Conservation (phyloP, 2,329 filamentous ascomycete species). For the Ophiostoma tasmaniense region DNA sequence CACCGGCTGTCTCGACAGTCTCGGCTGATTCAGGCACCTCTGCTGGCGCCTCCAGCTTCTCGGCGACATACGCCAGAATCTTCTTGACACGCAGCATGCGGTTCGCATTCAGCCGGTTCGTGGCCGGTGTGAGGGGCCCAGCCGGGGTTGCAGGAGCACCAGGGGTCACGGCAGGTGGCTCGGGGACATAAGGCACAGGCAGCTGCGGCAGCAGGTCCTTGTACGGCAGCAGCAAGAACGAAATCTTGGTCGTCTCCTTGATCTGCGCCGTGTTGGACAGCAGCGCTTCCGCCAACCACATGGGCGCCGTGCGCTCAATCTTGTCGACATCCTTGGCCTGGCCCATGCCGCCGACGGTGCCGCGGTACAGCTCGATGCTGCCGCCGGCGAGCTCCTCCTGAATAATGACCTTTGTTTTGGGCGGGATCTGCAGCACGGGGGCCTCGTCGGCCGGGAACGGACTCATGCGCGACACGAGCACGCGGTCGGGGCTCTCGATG, state of each 20-base stretch:
- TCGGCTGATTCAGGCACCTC: conserved; percentile 15
- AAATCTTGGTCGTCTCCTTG: conserved; percentile 96
- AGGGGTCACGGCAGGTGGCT: background rate
- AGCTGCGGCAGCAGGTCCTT: conserved; percentile 67
- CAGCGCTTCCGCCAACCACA: conserved; percentile 86
- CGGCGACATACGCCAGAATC: conserved; percentile 83
- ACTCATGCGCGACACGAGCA: conserved; percentile 54
- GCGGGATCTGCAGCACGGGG: conserved; percentile 61
- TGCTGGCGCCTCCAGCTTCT: conserved; percentile 51
- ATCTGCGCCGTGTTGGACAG: conserved; percentile 70
- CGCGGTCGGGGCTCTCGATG: conserved; percentile 43
- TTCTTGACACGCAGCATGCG: conserved; percentile 94
- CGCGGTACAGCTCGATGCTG: conserved; percentile 80
- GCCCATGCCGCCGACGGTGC: conserved; percentile 71
- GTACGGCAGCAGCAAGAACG: conserved; percentile 80
- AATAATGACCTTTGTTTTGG: conserved; percentile 58
- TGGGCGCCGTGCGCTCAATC: conserved; percentile 77
- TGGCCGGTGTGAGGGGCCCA: conserved; percentile 52
- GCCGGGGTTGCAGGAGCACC: background rate
- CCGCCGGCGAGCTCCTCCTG: conserved; percentile 61
- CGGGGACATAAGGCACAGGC: conserved; percentile 39
- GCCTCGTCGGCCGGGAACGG: conserved; percentile 67
- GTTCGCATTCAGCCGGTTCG: conserved; percentile 90
- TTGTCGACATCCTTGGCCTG: conserved; percentile 58
- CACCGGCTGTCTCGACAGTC: conserved; percentile 15